Base-by-base conservation (phyloP, 257 asterid genomes). In the Scutellaria barbata region DNA sequence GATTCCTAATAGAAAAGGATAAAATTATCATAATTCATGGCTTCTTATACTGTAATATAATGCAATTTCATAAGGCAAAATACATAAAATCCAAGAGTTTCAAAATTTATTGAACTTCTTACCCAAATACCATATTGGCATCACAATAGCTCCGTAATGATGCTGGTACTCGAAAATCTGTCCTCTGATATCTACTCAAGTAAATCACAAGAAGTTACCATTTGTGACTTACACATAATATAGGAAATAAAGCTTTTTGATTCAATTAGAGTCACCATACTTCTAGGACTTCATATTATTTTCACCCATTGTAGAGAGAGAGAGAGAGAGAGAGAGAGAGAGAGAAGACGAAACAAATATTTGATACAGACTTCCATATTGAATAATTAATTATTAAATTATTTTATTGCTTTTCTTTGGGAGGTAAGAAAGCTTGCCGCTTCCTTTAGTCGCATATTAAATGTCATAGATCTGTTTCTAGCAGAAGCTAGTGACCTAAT, bases 161-260 rank as follows among this genome's bases (percentile, higher is more conserved):
- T 63, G 88, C 92, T 60, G 96, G 97, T 51, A 91, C 87, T 56
- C 89, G 96, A 78, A 87, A 91, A 75, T 91, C 92, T 46, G 81
- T 89, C 85, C 86, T 89, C 72, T 89, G 97, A 74, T 87, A 89
- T 79, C 97, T 90, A 73, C 30, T 66, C 71, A 67, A 69, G 46
- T 17, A 79, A 63, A 64, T 18, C 58, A 59, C 35, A 35, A 14
- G 47, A 56, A 46, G 42, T 50, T 6, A 78, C 75, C 61, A 60
- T 46, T 61, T 8, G 63, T 35, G 33, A 50, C 66, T 73, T 60
- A 59, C 25, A 48, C 13, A 58, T 30, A 41, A 57, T 42, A 61
- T 40, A 63, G 48, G 45, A 61, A 60, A 45, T 16, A 54, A 75
- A 68, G 25, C 25, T 22, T 22, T 22, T 22, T 22, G 25, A 22